A percentile compares a stretch with the other conserved stretches of the same genome.
Evolutionary conservation across 305 asterid genomes (phyloP).

Genomic region (Fraxinus sp.): DNA sequence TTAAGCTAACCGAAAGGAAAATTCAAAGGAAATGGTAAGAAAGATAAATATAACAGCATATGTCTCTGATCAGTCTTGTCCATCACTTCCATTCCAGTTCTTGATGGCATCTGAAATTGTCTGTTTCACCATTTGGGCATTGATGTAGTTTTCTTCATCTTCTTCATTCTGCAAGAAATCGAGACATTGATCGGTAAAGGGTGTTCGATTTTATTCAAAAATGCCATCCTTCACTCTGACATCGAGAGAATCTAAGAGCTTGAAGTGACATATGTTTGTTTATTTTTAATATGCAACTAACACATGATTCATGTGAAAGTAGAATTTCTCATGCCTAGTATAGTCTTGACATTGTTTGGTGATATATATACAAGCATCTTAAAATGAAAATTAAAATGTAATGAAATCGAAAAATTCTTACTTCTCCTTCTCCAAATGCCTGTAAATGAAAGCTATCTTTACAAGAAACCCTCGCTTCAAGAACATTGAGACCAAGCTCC

Average conservation of each 20-base stretch:
- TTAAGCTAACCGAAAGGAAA: neutral
- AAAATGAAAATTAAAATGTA: neutral
- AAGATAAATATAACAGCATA: neutral
- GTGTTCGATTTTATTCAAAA: neutral
- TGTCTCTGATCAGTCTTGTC: slow-evolving; percentile 10
- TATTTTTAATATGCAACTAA: too few species aligned
- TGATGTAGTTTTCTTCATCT: slow-evolving; percentile 44
- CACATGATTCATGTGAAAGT: too few species aligned
- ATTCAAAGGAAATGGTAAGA: neutral
- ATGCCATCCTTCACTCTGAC: neutral
- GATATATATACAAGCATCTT: neutral
- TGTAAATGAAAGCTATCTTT: slow-evolving; percentile 62
- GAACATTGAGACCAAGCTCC: slow-evolving; percentile 67
- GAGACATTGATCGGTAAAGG: neutral
- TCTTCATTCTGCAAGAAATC: slow-evolving; percentile 51
- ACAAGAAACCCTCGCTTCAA: slow-evolving; percentile 95
- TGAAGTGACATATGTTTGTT: too few species aligned
- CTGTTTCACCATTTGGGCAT: slow-evolving; percentile 58
- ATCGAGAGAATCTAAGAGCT: neutral
- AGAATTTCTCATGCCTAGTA: too few species aligned
- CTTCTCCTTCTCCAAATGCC: slow-evolving; percentile 81
- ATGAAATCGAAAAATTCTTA: slow-evolving; percentile 18
- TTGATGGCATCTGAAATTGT: slow-evolving; percentile 63
- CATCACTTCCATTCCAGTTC: slow-evolving; percentile 59
- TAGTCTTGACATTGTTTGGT: neutral